Evolutionary conservation across 2,329 filamentous ascomycete genomes (phyloP).

Genomic region (Penicillium sp.): DNA sequence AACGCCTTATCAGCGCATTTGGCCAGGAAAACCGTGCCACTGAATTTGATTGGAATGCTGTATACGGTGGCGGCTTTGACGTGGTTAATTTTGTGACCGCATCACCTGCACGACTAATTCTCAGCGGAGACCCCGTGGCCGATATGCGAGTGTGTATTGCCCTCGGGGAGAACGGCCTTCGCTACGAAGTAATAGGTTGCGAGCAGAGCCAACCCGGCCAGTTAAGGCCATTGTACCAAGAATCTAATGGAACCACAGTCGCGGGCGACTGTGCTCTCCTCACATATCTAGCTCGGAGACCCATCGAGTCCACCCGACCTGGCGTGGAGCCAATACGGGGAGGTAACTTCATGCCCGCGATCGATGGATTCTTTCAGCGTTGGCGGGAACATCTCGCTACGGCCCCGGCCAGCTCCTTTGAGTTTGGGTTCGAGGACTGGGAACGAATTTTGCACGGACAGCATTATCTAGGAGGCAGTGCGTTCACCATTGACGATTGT

Average conservation of each 20-base stretch:
- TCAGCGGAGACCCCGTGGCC: conserved; percentile 34
- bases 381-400: conserved; percentile 31
- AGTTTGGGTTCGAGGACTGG: conserved; percentile 30
- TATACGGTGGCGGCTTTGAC: conserved; percentile 82
- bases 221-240: conserved; percentile 29
- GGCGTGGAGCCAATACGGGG: conserved; percentile 31
- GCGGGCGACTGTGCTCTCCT: conserved; percentile 37
- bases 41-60: conserved; percentile 69
- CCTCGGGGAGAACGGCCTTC: conserved; percentile 41
- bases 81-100: conserved; percentile 58
- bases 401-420: conserved; percentile 7
- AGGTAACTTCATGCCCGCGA: conserved; percentile 28
- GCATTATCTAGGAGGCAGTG: conserved; percentile 38
- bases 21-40: conserved; percentile 77
- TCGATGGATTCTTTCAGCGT: conserved; percentile 29
- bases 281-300: conserved; percentile 27
- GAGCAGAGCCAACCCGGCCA: not conserved
- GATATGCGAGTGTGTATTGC: conserved; percentile 42
- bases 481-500: conserved; percentile 46
- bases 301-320: conserved; percentile 23
- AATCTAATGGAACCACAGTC: conserved; percentile 28
- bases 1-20: conserved; percentile 72
- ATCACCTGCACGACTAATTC: conserved; percentile 31
- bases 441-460: conserved; percentile 33
- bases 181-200: conserved; percentile 30